A percentile compares a stretch with the other conserved stretches of the same genome.
phyloP scores from a whole-genome alignment of 768 basidiomycete species.

The Lentinula raphanica region DNA sequence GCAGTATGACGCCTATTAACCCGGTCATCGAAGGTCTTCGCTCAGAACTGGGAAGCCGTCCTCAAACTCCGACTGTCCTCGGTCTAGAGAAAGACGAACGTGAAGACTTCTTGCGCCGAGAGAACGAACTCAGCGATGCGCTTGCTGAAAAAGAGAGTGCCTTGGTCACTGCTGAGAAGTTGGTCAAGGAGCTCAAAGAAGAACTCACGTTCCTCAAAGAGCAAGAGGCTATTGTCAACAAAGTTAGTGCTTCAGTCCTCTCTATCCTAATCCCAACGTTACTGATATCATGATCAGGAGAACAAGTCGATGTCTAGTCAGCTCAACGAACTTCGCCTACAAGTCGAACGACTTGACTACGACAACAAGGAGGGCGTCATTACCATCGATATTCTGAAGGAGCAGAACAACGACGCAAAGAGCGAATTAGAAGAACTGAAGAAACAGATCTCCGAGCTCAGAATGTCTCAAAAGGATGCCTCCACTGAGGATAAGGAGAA shows the following conservation, averaged over 20 bases:
- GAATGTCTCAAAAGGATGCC: constrained; percentile 75
- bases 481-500: constrained; percentile 97
- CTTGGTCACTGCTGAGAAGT: constrained; percentile 74
- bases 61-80: constrained; percentile 87
- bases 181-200: constrained; percentile 82
- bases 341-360: constrained; percentile 88
- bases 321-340: constrained; percentile 85
- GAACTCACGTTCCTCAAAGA: constrained; percentile 89
- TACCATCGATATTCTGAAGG: constrained; percentile 90
- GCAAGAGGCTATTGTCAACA: constrained; percentile 74
- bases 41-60: constrained; percentile 73
- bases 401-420: constrained; percentile 85
- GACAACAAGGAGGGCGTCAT: constrained; percentile 94
- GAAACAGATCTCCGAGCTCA: constrained; percentile 73
- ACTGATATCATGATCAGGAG: constrained; percentile 45
- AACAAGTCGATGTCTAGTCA: constrained; percentile 93
- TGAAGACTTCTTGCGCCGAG: constrained; percentile 92
- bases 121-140: constrained; percentile 93
- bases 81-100: constrained; percentile 93
- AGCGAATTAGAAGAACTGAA: constrained; percentile 86
- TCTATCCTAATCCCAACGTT: constrained; percentile 1
- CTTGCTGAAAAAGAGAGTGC: constrained; percentile 89
- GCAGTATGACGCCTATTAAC: constrained; percentile 69
- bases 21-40: constrained; percentile 68
- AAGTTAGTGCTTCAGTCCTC: constrained; percentile 38